Percentiles rank a stretch among this genome's conserved stretches.
Conservation (phyloP, 176 grass and related monocot genomes). For the Canna indica region DNA sequence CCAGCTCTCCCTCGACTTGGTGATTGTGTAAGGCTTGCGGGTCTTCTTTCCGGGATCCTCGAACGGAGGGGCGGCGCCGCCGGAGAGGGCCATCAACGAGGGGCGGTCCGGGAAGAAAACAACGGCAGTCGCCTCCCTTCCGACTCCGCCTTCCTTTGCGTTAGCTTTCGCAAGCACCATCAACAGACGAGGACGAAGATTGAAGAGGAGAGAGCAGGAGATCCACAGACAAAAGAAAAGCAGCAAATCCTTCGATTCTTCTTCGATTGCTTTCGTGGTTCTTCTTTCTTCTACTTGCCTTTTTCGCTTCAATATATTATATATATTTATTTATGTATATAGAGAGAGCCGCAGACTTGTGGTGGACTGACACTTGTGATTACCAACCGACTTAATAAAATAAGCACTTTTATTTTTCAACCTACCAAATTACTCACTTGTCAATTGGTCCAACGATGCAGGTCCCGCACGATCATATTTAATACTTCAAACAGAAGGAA, state of each 20-base stretch:
- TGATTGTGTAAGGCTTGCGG: constrained; percentile 12
- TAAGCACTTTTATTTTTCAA: neutral
- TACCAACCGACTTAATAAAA: neutral
- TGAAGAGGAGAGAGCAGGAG: neutral
- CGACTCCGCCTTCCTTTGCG: neutral
- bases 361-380: neutral
- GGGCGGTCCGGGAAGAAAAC: neutral
- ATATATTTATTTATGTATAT: neutral
- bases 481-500: no score
- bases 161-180: neutral
- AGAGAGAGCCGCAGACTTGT: neutral
- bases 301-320: no score
- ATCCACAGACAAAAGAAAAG: neutral
- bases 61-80: neutral
- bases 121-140: neutral
- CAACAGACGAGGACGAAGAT: neutral
- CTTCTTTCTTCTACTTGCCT: neutral
- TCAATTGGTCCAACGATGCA: no score
- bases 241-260: neutral
- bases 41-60: constrained; percentile 2
- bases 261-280: neutral
- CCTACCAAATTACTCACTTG: no score
- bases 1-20: constrained; percentile 11
- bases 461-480: no score
- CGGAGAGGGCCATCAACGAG: neutral